Conservation (phyloP, 1,139 yeast species). For the Suhomyces bribrorum region DNA sequence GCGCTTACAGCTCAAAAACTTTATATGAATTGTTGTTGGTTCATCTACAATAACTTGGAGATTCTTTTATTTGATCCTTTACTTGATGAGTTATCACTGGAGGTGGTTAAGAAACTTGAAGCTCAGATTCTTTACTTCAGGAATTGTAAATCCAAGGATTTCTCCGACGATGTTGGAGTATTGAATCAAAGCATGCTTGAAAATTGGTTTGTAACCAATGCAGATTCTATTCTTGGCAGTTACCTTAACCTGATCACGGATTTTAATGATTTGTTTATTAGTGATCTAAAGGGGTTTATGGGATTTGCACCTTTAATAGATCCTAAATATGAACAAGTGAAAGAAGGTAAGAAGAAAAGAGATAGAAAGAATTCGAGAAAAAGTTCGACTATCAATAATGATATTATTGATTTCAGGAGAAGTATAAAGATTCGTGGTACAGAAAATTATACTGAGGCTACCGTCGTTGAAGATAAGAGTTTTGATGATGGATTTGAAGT, state of each 20-base stretch:
- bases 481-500: slow-evolving; percentile 33
- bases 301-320: slow-evolving; percentile 55
- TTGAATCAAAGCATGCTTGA: slow-evolving; percentile 14
- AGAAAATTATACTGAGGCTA: slow-evolving; percentile 22
- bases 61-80: slow-evolving; percentile 55
- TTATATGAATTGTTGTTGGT: slow-evolving; percentile 65
- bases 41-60: slow-evolving; percentile 66
- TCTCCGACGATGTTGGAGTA: slow-evolving; percentile 21
- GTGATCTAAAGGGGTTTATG: slow-evolving; percentile 38
- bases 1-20: slow-evolving; percentile 54
- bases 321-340: slow-evolving; percentile 26
- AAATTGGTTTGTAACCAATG: slow-evolving; percentile 26
- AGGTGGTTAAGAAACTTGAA: slow-evolving; percentile 32
- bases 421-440: slow-evolving; percentile 25
- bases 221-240: slow-evolving; percentile 23
- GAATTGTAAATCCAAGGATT: slow-evolving; percentile 29
- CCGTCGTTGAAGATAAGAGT: slow-evolving; percentile 27
- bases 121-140: slow-evolving; percentile 28
- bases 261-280: slow-evolving; percentile 55
- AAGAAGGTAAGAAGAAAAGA: slow-evolving; percentile 21
- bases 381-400: slow-evolving; percentile 26
- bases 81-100: slow-evolving; percentile 31
- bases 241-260: slow-evolving; percentile 35
- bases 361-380: slow-evolving; percentile 29
- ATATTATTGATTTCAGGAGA: slow-evolving; percentile 25